Percentiles rank a stretch among this genome's conserved stretches.
These are phyloP conservation scores for Xylaria sp. DNA, from an alignment of 2,329 filamentous ascomycete genomes.

Conservation along the genomic window DNA sequence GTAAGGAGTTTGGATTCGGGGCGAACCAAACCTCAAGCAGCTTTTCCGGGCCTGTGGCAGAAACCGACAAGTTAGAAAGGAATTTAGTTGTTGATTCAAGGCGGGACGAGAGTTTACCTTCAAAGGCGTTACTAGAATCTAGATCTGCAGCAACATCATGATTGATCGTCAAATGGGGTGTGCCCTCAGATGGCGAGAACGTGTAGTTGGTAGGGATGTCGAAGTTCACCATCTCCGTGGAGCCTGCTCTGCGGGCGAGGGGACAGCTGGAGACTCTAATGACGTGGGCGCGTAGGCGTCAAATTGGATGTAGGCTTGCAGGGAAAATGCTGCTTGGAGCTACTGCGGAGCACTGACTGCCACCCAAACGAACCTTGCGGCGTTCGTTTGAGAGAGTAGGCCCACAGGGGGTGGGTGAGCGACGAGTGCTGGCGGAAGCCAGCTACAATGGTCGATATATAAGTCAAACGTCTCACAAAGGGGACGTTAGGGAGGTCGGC, in stretches of 20 bases:
- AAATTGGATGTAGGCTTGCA: conserved; percentile 40
- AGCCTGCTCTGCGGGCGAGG: conserved; percentile 42
- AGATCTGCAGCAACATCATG: conserved; percentile 91
- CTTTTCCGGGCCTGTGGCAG: conserved; percentile 84
- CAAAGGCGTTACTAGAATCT: conserved; percentile 95
- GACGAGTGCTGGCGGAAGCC: conserved; percentile 84
- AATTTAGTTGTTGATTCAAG: too few relatives aligned
- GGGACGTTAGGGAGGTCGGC: conserved; percentile 92
- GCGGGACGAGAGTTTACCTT: conserved; percentile 66
- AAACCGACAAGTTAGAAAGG: conserved; percentile 27
- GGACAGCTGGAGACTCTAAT: conserved; percentile 12
- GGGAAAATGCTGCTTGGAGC: conserved; percentile 52
- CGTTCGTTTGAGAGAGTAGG: conserved; percentile 97
- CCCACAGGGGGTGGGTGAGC: conserved; percentile 78
- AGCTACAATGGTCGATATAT: conserved; percentile 71
- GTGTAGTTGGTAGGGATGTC: conserved; percentile 84
- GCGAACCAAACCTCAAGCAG: conserved; percentile 98
- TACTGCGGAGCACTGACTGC: conserved; percentile 96
- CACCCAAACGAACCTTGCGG: conserved; percentile 96
- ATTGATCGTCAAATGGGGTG: conserved; percentile 95
- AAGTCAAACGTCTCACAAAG: conserved; percentile 70
- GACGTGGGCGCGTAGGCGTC: conserved; percentile 35
- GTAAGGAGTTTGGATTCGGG: conserved; percentile 78
- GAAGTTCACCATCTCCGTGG: conserved; percentile 82
- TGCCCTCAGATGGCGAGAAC: conserved; percentile 83